Conservation (phyloP, 441 rosid genomes). For the Isatis lusitanica region DNA sequence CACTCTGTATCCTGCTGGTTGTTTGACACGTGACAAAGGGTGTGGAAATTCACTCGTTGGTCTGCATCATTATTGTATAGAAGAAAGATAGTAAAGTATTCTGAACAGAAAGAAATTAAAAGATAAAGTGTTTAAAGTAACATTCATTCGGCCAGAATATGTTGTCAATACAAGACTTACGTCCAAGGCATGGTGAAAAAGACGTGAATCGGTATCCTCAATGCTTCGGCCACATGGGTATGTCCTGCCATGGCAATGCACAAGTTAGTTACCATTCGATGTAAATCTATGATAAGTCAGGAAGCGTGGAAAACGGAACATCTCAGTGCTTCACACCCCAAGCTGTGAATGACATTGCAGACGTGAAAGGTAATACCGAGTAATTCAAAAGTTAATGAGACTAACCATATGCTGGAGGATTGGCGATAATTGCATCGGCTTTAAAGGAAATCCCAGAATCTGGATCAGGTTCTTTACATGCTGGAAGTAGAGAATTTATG, state of each 20-base stretch:
- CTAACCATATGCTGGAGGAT: slow-evolving; percentile 97
- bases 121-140: slow-evolving; percentile 27
- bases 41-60: slow-evolving; percentile 99
- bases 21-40: slow-evolving; percentile 98
- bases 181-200: slow-evolving; percentile 99
- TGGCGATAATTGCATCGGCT: slow-evolving; percentile 98
- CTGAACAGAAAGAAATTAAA: slow-evolving; percentile 15
- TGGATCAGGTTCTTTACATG: slow-evolving; percentile 88
- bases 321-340: slow-evolving; percentile 2
- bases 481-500: slow-evolving; percentile 84
- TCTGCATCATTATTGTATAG: slow-evolving; percentile 46
- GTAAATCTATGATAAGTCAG: slow-evolving; percentile 8
- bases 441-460: slow-evolving; percentile 82
- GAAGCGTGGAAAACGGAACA: slow-evolving; percentile 8
- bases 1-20: slow-evolving; percentile 96
- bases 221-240: slow-evolving; percentile 93
- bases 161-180: slow-evolving; percentile 80
- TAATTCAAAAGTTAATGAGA: slow-evolving; percentile 21
- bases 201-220: slow-evolving; percentile 86
- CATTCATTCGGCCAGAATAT: slow-evolving; percentile 37
- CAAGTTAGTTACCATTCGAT: slow-evolving; percentile 30
- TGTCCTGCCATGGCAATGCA: slow-evolving; percentile 64
- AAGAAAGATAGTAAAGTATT: slow-evolving; percentile 9
- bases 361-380: neutral
- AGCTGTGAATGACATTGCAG: neutral